Conservation (phyloP, 768 basidiomycete genomes). For the Mrakia gelida region DNA sequence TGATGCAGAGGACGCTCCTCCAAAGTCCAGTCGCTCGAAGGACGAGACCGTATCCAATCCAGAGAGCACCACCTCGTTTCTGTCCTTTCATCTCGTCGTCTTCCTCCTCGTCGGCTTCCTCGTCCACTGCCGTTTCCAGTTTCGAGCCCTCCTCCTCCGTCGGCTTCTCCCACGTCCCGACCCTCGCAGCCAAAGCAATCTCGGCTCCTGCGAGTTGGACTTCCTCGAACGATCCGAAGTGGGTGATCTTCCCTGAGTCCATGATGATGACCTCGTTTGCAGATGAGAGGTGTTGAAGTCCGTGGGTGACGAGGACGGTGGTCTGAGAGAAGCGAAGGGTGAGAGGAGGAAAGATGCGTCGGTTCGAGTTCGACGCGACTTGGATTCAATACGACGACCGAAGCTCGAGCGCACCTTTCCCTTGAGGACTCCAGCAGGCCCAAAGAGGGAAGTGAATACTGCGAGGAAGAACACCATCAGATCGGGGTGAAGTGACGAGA, state of each 20-base stretch:
- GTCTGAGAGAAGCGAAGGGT: neutral
- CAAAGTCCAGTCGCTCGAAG: no score
- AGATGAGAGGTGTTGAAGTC: slow-evolving; percentile 33
- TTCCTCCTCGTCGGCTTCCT: neutral
- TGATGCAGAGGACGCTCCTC: no score
- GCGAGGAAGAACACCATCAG: neutral
- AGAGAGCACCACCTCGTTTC: neutral
- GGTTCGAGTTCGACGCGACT: no score
- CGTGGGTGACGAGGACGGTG: slow-evolving; percentile 36
- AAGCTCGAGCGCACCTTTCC: slow-evolving; percentile 6
- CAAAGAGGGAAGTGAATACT: slow-evolving; percentile 35
- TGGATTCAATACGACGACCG: no score
- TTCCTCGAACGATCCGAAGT: slow-evolving; percentile 33
- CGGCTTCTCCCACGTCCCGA: neutral
- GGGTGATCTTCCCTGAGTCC: slow-evolving; percentile 23
- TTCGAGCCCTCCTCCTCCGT: neutral
- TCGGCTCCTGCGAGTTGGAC: slow-evolving; percentile 2
- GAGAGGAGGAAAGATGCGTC: neutral
- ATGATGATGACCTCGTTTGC: slow-evolving; percentile 34
- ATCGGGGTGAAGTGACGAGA: neutral
- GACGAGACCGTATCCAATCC: no score
- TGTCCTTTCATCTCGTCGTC: slow-evolving; percentile 8
- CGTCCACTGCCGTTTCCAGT: neutral
- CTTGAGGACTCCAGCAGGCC: slow-evolving; percentile 28
- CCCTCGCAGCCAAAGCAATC: neutral